Evolutionary conservation across 2,329 filamentous ascomycete species (phyloP).

Genomic region (Thelonectria olida): DNA sequence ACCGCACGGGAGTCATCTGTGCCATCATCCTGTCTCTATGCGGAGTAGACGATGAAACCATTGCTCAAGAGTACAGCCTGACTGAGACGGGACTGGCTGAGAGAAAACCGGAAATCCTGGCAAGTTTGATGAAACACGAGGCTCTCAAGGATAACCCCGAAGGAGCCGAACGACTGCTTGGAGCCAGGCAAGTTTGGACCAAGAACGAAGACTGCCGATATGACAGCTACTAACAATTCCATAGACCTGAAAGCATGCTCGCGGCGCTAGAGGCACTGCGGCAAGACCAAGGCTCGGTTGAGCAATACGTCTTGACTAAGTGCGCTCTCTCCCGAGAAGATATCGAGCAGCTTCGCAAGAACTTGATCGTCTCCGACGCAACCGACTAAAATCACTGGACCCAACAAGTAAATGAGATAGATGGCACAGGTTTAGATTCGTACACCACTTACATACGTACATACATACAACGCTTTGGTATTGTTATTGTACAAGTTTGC

Average conservation of each 20-base stretch:
- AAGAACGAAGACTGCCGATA: not conserved
- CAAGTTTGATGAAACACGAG: constrained; percentile 59
- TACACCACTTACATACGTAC: constrained; percentile 34
- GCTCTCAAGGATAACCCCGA: constrained; percentile 56
- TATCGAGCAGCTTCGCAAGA: constrained; percentile 61
- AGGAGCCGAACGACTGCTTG: constrained; percentile 56
- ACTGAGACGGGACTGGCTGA: constrained; percentile 69
- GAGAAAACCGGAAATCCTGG: constrained; percentile 61
- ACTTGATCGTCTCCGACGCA: constrained; percentile 54
- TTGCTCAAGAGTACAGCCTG: constrained; percentile 75
- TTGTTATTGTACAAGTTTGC: constrained; percentile 39
- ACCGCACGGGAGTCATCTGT: constrained; percentile 76
- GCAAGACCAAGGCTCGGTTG: constrained; percentile 68
- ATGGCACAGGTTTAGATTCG: constrained; percentile 29
- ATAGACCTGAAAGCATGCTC: constrained; percentile 58
- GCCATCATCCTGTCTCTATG: constrained; percentile 72
- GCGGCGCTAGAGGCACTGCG: constrained; percentile 64
- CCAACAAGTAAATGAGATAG: constrained; percentile 34
- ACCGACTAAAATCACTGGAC: constrained; percentile 49
- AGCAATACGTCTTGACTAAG: constrained; percentile 67
- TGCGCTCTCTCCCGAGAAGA: constrained; percentile 66
- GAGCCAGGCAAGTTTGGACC: constrained; percentile 48
- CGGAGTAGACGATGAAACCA: constrained; percentile 64
- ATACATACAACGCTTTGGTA: constrained; percentile 33
- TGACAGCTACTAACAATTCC: constrained; percentile 15